These are phyloP conservation scores for Liriodendron chinense DNA, from an alignment of 164 flowering plant genomes.

Conservation along the genomic window DNA sequence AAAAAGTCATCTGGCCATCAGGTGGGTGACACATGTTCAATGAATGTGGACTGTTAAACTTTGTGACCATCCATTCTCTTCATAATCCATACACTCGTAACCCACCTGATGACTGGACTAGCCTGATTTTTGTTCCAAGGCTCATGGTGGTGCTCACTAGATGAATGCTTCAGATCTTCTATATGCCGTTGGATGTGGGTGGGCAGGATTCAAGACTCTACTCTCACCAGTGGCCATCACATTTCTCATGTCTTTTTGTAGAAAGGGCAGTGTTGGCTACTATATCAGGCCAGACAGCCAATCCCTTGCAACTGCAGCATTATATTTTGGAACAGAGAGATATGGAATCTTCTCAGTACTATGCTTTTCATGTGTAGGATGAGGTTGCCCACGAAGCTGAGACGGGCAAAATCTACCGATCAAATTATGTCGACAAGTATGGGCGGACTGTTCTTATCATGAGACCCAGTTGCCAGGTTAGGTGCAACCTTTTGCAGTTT, in stretches of 20 bases:
- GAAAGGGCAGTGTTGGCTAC: not conserved
- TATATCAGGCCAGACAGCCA: not conserved
- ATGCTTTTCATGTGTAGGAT: conserved; percentile 42
- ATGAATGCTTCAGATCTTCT: no score
- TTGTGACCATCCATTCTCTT: no score
- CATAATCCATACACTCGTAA: not conserved
- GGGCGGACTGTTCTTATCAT: conserved; percentile 86
- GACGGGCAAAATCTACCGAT: conserved; percentile 78
- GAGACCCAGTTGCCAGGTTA: conserved; percentile 84
- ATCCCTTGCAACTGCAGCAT: not conserved
- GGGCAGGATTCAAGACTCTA: not conserved
- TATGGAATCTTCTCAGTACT: not conserved
- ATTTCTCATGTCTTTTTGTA: not conserved
- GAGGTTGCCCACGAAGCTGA: conserved; percentile 84
- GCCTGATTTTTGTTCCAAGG: not conserved
- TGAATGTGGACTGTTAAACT: no score
- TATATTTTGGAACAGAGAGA: not conserved
- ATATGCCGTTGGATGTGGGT: not conserved
- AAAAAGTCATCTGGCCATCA: no score
- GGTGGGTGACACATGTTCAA: no score
- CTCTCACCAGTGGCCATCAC: not conserved
- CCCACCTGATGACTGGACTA: not conserved
- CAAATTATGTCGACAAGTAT: conserved; percentile 59
- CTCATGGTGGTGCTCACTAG: not conserved
- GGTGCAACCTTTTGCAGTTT: not conserved